These are phyloP conservation scores for Russula olivacea DNA, from an alignment of 768 basidiomycete species.

Conservation along the genomic window DNA sequence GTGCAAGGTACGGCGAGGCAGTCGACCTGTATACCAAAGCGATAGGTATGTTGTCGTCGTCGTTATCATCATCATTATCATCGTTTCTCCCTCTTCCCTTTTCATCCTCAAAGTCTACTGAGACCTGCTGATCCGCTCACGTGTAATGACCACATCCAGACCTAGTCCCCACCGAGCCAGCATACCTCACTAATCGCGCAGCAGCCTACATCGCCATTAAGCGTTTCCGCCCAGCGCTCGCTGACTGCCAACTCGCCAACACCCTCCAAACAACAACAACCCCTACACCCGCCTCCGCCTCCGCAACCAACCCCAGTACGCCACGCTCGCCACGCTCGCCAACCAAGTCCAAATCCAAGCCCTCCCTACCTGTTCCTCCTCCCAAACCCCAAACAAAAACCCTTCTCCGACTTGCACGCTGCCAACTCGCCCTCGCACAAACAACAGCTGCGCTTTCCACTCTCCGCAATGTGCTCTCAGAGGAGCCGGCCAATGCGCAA, in stretches of 20 bases:
- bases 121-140: background rate
- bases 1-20: constrained; percentile 57
- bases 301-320: background rate
- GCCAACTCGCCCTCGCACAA: constrained; percentile 75
- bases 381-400: constrained; percentile 53
- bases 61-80: background rate
- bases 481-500: constrained; percentile 2
- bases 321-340: background rate
- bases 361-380: background rate
- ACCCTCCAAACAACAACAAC: constrained; percentile 46
- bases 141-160: constrained; percentile 24
- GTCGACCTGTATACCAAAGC: constrained; percentile 70
- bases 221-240: constrained; percentile 64
- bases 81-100: background rate
- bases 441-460: constrained; percentile 62
- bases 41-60: constrained; percentile 43
- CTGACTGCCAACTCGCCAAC: constrained; percentile 73
- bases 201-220: constrained; percentile 81
- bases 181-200: constrained; percentile 80
- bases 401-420: constrained; percentile 73
- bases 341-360: background rate
- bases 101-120: background rate
- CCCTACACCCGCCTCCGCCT: background rate
- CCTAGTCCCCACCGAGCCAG: constrained; percentile 46
- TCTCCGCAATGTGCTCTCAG: constrained; percentile 48